These are phyloP conservation scores for Suillus variegatus DNA, from an alignment of 768 basidiomycete genomes.

Conservation along the genomic window DNA sequence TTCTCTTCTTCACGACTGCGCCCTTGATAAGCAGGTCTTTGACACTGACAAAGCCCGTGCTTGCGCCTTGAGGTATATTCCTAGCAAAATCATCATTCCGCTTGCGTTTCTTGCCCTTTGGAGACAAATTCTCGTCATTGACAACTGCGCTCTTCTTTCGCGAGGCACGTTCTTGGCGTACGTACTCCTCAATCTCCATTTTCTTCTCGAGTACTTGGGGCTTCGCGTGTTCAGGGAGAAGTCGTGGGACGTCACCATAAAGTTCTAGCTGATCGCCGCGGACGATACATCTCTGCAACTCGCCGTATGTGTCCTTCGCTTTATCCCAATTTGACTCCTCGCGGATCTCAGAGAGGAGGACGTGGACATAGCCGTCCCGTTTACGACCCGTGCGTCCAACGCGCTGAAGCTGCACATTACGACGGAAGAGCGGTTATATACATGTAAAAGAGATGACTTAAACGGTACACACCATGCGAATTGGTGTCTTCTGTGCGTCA, in stretches of 20 bases:
- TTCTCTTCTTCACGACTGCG: conserved; percentile 45
- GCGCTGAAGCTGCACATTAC: conserved; percentile 76
- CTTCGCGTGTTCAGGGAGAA: conserved; percentile 77
- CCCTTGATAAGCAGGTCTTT: conserved; percentile 60
- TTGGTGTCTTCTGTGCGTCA: conserved; percentile 94
- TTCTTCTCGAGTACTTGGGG: conserved; percentile 78
- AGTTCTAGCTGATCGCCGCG: conserved; percentile 87
- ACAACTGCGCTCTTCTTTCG: conserved; percentile 31
- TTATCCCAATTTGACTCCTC: conserved; percentile 91
- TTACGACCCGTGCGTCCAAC: conserved; percentile 95
- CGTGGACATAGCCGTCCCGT: conserved; percentile 85
- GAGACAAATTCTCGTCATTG: conserved; percentile 30
- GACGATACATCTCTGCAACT: conserved; percentile 86
- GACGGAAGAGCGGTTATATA: conserved; percentile 9
- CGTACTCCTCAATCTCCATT: conserved; percentile 81
- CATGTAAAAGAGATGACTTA: background rate
- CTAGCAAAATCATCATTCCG: conserved; percentile 64
- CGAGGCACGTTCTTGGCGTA: conserved; percentile 49
- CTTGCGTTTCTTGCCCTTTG: conserved; percentile 60
- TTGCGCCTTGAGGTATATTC: conserved; percentile 76
- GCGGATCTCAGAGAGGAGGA: conserved; percentile 85
- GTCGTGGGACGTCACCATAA: conserved; percentile 87
- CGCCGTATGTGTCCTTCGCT: conserved; percentile 81
- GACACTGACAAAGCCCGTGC: conserved; percentile 70
- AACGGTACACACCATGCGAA: conserved; percentile 79